Conservation (phyloP, 78 protist genomes). For the Polysphondylium violaceum region DNA sequence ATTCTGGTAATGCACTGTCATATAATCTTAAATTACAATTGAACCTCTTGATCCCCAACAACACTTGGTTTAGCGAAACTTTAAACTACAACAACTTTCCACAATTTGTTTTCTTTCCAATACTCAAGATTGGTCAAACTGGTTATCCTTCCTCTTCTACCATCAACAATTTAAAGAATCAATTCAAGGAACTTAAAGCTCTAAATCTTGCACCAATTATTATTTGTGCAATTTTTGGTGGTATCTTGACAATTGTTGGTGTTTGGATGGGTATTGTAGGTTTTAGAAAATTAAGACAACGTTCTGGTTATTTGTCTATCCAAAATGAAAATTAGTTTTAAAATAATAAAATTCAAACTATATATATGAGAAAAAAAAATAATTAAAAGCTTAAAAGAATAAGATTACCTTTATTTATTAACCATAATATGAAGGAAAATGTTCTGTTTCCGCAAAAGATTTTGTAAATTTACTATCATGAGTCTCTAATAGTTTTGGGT, state of each 20-base stretch:
- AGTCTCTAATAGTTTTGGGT: too few relatives aligned
- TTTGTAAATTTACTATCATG: too few relatives aligned
- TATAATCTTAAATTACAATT: constrained; percentile 63
- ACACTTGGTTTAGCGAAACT: background rate
- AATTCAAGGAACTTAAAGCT: background rate
- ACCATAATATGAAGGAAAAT: too few relatives aligned
- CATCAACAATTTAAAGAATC: constrained; percentile 3
- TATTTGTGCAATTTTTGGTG: constrained; percentile 33
- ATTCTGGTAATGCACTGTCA: constrained; percentile 59
- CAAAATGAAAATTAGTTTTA: too few relatives aligned
- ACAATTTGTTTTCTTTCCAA: constrained; percentile 7
- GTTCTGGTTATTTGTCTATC: background rate
- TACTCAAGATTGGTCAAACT: constrained; percentile 64
- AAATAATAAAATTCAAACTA: too few relatives aligned
- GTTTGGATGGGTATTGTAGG: constrained; percentile 24
- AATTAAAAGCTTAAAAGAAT: too few relatives aligned
- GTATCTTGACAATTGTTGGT: constrained; percentile 32
- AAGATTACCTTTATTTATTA: too few relatives aligned
- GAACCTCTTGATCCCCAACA: background rate
- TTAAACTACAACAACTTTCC: background rate
- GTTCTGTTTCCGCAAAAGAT: too few relatives aligned
- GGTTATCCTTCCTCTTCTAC: constrained; percentile 25
- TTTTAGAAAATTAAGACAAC: constrained; percentile 7
- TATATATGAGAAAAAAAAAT: too few relatives aligned
- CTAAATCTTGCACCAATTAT: constrained; percentile 25